Conservation (phyloP, 2,329 filamentous ascomycete genomes). For the Truncatella angustata region DNA sequence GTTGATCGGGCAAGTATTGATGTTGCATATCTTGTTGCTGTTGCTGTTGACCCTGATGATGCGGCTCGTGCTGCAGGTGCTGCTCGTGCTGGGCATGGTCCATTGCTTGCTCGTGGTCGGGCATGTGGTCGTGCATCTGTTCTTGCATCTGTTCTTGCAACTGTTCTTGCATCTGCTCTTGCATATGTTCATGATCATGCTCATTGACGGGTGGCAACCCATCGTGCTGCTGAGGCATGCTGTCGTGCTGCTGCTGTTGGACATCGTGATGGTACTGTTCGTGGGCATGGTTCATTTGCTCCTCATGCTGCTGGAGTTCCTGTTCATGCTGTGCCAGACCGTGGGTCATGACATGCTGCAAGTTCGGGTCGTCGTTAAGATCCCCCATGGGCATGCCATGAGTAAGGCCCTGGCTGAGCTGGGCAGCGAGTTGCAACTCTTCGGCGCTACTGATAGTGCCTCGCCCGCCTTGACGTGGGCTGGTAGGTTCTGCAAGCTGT, state of each 20-base stretch:
- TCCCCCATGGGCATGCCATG: constrained; percentile 48
- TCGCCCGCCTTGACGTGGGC: constrained; percentile 40
- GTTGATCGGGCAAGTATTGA: constrained; percentile 16
- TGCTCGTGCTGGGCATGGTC: constrained; percentile 8
- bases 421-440: constrained; percentile 57
- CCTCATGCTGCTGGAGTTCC: constrained; percentile 9
- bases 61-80: constrained; percentile 21
- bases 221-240: constrained; percentile 10
- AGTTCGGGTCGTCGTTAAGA: constrained; percentile 39
- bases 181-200: constrained; percentile 10
- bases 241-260: constrained; percentile 3
- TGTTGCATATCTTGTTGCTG: constrained; percentile 17
- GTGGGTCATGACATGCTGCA: constrained; percentile 44
- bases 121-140: constrained; percentile 7
- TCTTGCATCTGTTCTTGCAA: constrained; percentile 11
- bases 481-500: constrained; percentile 32
- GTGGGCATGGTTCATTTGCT: constrained; percentile 2
- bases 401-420: constrained; percentile 54
- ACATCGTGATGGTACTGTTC: constrained; percentile 8
- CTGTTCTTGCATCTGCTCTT: constrained; percentile 1
- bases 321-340: constrained; percentile 34
- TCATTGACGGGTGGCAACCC: constrained; percentile 3
- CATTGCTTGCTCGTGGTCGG: constrained; percentile 10
- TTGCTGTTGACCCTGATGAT: constrained; percentile 20
- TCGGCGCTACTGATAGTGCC: constrained; percentile 45